Evolutionary conservation across 441 rosid species (phyloP), one percentile per base, ranked within the genome.

Genomic region (Biscutella laevigata): DNA sequence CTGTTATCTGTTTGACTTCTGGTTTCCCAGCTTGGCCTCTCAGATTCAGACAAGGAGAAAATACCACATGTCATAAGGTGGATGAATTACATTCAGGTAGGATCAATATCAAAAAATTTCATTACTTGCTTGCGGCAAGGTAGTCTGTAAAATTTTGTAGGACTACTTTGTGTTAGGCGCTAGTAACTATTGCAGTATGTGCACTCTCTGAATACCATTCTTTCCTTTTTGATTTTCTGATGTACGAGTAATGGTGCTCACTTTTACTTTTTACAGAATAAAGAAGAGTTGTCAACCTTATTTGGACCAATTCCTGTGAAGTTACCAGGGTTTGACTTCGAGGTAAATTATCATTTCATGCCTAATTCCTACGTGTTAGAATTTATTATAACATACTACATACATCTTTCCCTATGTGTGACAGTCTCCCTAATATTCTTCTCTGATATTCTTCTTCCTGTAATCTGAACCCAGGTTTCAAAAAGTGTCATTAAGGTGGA

Each of bases 1-100:
- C 12, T 33, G 32, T 17, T 39, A 32, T 65, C 34, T 49, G 41
- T 38, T 54, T 57, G 26, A 42, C 21, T 50, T 48, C 24, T 66
- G 39, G n/a, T n/a, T 46, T 73, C 44, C 22, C 57, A 91, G 98
- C 59, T 65, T 61, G 78, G 61, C 50, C 80, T 83, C 64, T 66
- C 92, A 16, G 56, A 67, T 55, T 51, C 61, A 2, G 82, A 78
- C 33, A 71, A 64, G 64, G 79, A 71, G 57, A 79, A 85, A 66
- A 63, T 78, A 35, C 73, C 73, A 11, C 81, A 85, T 74, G 76
- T 88, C n/a, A 30, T 77, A 70, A 80, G 98, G 71, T 91, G 98
- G 96, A 57, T 80, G 79, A 80, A 85, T 59, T 82, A 85, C 76
- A 73, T 88, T 46, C 96, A 91, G 91, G 98, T 83, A 68, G 28